phyloP scores from a whole-genome alignment of 2,329 filamentous ascomycete species.

The Ilyonectria robusta region DNA sequence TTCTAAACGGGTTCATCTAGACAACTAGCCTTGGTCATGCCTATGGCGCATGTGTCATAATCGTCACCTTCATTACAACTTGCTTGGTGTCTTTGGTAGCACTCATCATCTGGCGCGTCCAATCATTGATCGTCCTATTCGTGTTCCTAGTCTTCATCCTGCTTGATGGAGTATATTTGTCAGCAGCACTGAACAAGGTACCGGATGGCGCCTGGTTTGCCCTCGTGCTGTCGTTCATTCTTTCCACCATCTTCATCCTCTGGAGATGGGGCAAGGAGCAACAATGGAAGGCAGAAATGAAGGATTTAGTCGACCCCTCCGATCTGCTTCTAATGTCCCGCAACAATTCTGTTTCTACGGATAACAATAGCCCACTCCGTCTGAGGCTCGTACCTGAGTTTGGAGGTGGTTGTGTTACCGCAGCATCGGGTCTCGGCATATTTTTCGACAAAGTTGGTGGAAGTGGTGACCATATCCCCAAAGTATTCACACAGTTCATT shows the following conservation, averaged over 20 bases:
- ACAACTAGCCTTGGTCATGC: slow-evolving; percentile 80
- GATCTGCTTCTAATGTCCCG: slow-evolving; percentile 52
- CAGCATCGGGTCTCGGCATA: slow-evolving; percentile 73
- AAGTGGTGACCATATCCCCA: slow-evolving; percentile 63
- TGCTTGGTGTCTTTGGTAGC: slow-evolving; percentile 81
- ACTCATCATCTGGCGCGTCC: slow-evolving; percentile 79
- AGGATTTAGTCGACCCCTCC: slow-evolving; percentile 68
- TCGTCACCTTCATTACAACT: slow-evolving; percentile 84
- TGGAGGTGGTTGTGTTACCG: slow-evolving; percentile 60
- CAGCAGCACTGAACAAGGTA: slow-evolving; percentile 79
- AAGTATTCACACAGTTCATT: slow-evolving; percentile 77
- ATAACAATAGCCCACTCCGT: slow-evolving; percentile 38
- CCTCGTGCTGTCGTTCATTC: slow-evolving; percentile 72
- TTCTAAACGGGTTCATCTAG: slow-evolving; percentile 49
- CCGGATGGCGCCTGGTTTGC: slow-evolving; percentile 86
- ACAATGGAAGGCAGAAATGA: slow-evolving; percentile 80
- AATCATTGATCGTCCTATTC: slow-evolving; percentile 70
- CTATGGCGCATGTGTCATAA: slow-evolving; percentile 85
- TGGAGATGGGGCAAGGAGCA: slow-evolving; percentile 86
- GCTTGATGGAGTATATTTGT: slow-evolving; percentile 79
- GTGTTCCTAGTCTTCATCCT: slow-evolving; percentile 75
- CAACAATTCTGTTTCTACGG: slow-evolving; percentile 43
- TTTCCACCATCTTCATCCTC: slow-evolving; percentile 77
- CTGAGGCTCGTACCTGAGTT: slow-evolving; percentile 54
- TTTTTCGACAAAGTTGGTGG: slow-evolving; percentile 86